Percentiles rank a stretch among this genome's conserved stretches.
These are phyloP conservation scores for Cyclotella sp. DNA, from an alignment of 108 stramenopile genomes.

Conservation along the genomic window DNA sequence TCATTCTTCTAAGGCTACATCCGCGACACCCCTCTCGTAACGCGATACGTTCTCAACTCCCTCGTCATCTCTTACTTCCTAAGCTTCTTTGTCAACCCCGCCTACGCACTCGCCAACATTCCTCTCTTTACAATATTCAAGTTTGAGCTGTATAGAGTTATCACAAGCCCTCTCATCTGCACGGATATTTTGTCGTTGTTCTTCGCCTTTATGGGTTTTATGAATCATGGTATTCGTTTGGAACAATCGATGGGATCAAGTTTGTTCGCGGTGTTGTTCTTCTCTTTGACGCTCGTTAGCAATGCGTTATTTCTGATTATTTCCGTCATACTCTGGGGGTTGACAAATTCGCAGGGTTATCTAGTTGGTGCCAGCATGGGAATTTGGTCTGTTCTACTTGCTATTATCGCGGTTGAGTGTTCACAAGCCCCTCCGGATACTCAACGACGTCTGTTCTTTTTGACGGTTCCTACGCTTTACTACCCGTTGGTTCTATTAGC, in stretches of 20 bases:
- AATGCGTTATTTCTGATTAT: conserved; percentile 63
- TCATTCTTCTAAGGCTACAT: conserved; percentile 36
- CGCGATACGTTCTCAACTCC: conserved; percentile 65
- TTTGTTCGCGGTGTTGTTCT: conserved; percentile 69
- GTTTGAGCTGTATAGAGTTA: conserved; percentile 81
- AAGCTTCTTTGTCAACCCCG: conserved; percentile 60
- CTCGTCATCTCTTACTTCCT: conserved; percentile 64
- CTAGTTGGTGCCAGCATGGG: conserved; percentile 55
- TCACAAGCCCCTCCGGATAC: conserved; percentile 65
- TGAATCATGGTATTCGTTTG: conserved; percentile 68
- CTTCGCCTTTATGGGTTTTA: conserved; percentile 75
- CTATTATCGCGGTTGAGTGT: conserved; percentile 78
- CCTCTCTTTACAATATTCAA: conserved; percentile 72
- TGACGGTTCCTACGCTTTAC: conserved; percentile 66
- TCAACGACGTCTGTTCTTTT: conserved; percentile 69
- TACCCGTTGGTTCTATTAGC: conserved; percentile 77
- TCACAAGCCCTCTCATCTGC: conserved; percentile 76
- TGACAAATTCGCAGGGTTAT: conserved; percentile 50
- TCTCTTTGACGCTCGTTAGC: conserved; percentile 56
- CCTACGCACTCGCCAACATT: conserved; percentile 69
- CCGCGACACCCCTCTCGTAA: conserved; percentile 76
- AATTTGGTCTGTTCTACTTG: conserved; percentile 79
- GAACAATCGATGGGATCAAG: conserved; percentile 78
- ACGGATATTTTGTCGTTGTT: conserved; percentile 61
- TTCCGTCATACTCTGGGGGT: conserved; percentile 48